Base-by-base conservation (phyloP, 73 alveolate genomes). In the Symbiodinium natans region DNA sequence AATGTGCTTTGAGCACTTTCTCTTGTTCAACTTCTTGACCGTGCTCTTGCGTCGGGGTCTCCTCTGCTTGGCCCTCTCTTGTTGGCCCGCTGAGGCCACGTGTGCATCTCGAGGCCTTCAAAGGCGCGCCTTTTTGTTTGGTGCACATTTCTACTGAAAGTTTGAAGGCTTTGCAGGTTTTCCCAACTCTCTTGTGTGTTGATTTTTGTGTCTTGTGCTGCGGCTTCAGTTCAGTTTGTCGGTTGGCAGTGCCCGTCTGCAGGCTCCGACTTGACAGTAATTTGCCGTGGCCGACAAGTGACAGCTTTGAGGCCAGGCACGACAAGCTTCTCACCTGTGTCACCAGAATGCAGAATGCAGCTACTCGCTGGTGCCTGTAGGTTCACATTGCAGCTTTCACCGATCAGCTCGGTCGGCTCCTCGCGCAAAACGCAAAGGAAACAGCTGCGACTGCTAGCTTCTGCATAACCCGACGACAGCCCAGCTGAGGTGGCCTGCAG, bases 221-320 rank as follows among this genome's bases (percentile, higher is more conserved):
- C 13, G 59, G 59, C 6, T 6, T 46, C 59, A 9, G 59, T 46
- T 6, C 59, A 9, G 59, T 46, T 46, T 9, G 59, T 46, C n/a
- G n/a, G n/a, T 46, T 46, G 59, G 59, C 6, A 46, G n/a, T n/a
- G n/a, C n/a, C 59, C 6, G 6, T 46, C 59, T 46, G 80, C 54
- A 90, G 97, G 97, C 97, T 90, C 19, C 36, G 43, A 39, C 56
- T 90, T 38, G 97, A 90, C 39, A 82, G 97, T 56, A 90, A 73
- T 68, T 42, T 71, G 80, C 97, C 97, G 2, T 90, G 97, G 97
- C 97, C 97, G 25, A 90, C 41, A 71, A 90, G 97, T 10, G 97
- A 90, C 39, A 90, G 80, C 85, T 90, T 59, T 41, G 89, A 90
- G 97, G 88, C 41, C 73, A 34, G 83, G 54, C n/a, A n/a, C 82